A percentile compares a stretch with the other conserved stretches of the same genome.
These are phyloP conservation scores for Musa troglodytarum DNA, from an alignment of 176 grass and related monocot species.

Conservation along the genomic window DNA sequence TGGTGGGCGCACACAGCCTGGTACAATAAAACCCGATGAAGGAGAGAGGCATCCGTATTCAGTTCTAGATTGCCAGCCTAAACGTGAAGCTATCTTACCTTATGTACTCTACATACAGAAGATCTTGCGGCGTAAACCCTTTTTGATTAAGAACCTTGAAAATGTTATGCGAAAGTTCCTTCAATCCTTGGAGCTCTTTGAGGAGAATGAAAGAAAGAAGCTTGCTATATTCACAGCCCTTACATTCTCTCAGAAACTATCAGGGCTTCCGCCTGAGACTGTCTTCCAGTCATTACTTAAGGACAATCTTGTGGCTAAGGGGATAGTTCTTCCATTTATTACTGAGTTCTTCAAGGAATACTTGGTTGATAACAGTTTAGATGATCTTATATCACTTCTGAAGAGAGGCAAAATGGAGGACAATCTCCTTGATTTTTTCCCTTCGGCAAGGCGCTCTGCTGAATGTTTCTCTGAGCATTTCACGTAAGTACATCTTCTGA, in stretches of 20 bases:
- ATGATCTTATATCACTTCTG: constrained; percentile 87
- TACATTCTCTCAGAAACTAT: constrained; percentile 93
- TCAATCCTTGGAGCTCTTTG: constrained; percentile 87
- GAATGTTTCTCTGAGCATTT: constrained; percentile 89
- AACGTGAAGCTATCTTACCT: constrained; percentile 78
- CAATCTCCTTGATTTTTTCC: constrained; percentile 90
- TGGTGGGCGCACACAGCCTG: constrained; percentile 81
- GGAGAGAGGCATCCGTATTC: constrained; percentile 73
- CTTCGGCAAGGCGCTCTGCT: constrained; percentile 48
- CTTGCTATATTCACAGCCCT: constrained; percentile 90
- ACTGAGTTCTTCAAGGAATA: constrained; percentile 93
- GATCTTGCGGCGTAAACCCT: constrained; percentile 71
- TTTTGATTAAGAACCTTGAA: constrained; percentile 96
- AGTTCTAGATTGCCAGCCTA: constrained; percentile 62
- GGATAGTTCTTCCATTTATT: constrained; percentile 86
- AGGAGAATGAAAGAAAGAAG: constrained; percentile 87
- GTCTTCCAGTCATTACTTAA: constrained; percentile 89
- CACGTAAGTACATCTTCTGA: constrained; percentile 32
- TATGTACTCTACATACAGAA: constrained; percentile 90
- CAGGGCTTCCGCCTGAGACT: constrained; percentile 86
- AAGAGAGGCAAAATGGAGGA: constrained; percentile 97
- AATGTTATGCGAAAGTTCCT: constrained; percentile 95
- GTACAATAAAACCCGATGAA: constrained; percentile 92
- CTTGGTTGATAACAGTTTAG: constrained; percentile 77
- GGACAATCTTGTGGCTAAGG: constrained; percentile 96